Evolutionary conservation across 1,284 basidiomycete genomes (phyloP), one percentile per base, ranked within the genome.

Genomic region (Sporisorium iseilematis-ciliati): DNA sequence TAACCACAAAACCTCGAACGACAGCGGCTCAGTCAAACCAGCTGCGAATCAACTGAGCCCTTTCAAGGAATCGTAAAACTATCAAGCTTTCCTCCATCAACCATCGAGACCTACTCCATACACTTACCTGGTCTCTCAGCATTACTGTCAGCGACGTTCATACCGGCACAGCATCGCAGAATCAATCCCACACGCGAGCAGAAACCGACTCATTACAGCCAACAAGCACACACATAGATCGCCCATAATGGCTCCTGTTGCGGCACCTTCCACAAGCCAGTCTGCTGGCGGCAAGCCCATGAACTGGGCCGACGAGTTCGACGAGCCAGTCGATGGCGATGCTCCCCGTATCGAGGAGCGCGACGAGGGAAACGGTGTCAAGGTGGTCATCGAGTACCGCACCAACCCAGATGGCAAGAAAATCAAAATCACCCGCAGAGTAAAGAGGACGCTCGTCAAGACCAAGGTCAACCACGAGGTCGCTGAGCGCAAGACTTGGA

Each of bases 391-490:
- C 50, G 94, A 95, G 84, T 95, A 92, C 86, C 89, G 89, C 52
- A 87, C 92, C 59, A 95, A 97, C 81, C 95, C 98, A 51, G 91
- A 95, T 25, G 96, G 94, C 20, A 94, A 95, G 87, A 94, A 93
- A 86, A 91, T 99, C 85, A 99, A 99, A 62, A 75, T 94, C 75
- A 97, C 92, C 14, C 90, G 93, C 71, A 91, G 91, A 80, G 94
- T 92, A 82, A 93, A 93, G 86, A 90, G 95, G 53, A 92, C 91
- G 1, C 88, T 97, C 21, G 92, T 96, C 84, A 95, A 94, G 85
- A 91, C 92, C n/a, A 89, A 94, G 43, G 97, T 99, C 41, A 93
- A 95, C 76, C 94, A 96, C 83, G 89, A 90, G 21, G 94, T 97
- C 7, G 97, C 97, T 0, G 94, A 96, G 86, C 90, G 96, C 52